Evolutionary conservation across 108 stramenopile species (phyloP).

Genomic region (Fragilaria crotonensis): DNA sequence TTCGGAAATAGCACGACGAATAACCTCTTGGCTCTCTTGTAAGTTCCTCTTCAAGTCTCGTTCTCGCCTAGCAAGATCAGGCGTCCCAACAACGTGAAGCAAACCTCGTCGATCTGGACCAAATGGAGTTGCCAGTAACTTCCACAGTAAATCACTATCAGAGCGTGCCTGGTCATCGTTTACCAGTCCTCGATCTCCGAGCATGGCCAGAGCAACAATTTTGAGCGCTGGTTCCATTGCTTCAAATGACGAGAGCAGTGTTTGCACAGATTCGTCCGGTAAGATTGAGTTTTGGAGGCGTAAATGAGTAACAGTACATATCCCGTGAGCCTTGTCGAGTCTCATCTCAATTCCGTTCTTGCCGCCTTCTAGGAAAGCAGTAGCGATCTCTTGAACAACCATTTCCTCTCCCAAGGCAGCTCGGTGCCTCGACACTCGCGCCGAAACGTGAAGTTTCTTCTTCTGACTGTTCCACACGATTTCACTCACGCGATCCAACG

Average conservation of each 20-base stretch:
- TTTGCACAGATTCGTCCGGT: neutral
- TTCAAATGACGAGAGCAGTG: neutral
- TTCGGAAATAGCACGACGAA: neutral
- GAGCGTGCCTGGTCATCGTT: neutral
- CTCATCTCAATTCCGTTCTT: conserved; percentile 15
- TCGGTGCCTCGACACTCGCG: conserved; percentile 8
- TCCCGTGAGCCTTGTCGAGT: conserved; percentile 15
- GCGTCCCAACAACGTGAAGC: neutral
- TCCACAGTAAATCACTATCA: neutral
- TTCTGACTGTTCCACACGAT: conserved; percentile 2
- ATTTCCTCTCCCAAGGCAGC: conserved; percentile 5
- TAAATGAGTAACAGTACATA: conserved; percentile 28
- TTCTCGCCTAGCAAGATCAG: neutral
- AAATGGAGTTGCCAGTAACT: neutral
- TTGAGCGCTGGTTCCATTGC: neutral
- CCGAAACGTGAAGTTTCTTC: conserved; percentile 2
- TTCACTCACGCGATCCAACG: conserved; percentile 8
- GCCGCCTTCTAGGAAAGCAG: conserved; percentile 1
- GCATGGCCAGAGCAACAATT: conserved; percentile 25
- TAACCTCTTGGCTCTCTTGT: neutral
- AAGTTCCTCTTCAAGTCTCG: neutral
- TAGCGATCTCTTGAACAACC: conserved; percentile 23
- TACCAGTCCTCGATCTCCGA: neutral
- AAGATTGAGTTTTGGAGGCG: neutral
- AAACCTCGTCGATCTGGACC: neutral